These are phyloP conservation scores for Neonectria neomacrospora DNA, from an alignment of 2,329 filamentous ascomycete species.

Conservation along the genomic window DNA sequence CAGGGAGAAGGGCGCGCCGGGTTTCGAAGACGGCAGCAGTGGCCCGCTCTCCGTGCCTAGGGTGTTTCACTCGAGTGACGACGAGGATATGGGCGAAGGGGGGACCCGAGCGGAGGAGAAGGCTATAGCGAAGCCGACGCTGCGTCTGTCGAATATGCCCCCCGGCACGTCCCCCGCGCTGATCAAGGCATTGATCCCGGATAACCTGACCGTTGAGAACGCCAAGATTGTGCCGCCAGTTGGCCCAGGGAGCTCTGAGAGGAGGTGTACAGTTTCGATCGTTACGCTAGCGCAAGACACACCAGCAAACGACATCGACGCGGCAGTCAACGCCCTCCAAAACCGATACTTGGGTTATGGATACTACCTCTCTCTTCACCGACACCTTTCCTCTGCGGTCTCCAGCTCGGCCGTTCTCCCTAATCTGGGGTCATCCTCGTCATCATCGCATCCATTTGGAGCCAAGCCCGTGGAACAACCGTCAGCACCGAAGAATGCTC, in stretches of 20 bases:
- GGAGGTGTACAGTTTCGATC: slow-evolving; percentile 80
- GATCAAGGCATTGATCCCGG: slow-evolving; percentile 68
- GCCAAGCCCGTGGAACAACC: slow-evolving; percentile 71
- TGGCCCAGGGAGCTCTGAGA: slow-evolving; percentile 66
- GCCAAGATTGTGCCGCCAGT: slow-evolving; percentile 74
- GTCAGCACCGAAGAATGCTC: slow-evolving; percentile 49
- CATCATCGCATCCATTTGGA: slow-evolving; percentile 77
- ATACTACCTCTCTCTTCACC: slow-evolving; percentile 81
- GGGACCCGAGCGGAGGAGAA: slow-evolving; percentile 63
- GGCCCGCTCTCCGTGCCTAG: slow-evolving; percentile 70
- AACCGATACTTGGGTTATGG: slow-evolving; percentile 88
- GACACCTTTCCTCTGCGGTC: slow-evolving; percentile 83
- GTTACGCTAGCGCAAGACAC: slow-evolving; percentile 85
- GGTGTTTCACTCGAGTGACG: slow-evolving; percentile 77
- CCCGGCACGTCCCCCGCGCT: slow-evolving; percentile 68
- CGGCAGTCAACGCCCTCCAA: slow-evolving; percentile 79
- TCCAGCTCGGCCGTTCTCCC: slow-evolving; percentile 55
- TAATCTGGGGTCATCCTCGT: slow-evolving; percentile 51
- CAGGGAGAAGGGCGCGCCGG: slow-evolving; percentile 46
- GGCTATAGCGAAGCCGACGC: slow-evolving; percentile 69
- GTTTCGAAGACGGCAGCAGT: slow-evolving; percentile 53
- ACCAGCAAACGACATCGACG: slow-evolving; percentile 84
- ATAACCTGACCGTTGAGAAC: slow-evolving; percentile 73
- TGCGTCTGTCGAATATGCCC: slow-evolving; percentile 70
- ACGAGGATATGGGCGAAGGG: slow-evolving; percentile 61